Conservation (phyloP, 2,329 filamentous ascomycete genomes). For the Alternaria novae-zelandiae region DNA sequence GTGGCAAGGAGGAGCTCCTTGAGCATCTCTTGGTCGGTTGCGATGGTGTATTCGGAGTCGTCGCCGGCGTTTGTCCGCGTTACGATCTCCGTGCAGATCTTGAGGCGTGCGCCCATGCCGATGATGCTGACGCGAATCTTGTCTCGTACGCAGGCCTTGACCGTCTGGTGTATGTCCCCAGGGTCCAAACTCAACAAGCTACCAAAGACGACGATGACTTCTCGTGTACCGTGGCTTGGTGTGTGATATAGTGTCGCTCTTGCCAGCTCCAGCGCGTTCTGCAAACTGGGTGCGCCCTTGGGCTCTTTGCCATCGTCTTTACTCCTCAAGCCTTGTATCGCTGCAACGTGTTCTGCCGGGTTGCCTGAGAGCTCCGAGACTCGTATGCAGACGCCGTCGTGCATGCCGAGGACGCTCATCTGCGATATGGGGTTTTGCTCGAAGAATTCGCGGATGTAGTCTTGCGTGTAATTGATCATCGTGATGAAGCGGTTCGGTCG, state of each 20-base stretch:
- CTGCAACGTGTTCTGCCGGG: constrained; percentile 83
- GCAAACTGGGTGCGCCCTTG: constrained; percentile 65
- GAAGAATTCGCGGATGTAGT: constrained; percentile 93
- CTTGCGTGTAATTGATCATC: constrained; percentile 79
- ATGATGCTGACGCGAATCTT: constrained; percentile 88
- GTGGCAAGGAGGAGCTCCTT: constrained; percentile 85
- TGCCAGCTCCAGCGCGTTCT: constrained; percentile 96
- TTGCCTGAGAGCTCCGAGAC: constrained; percentile 93
- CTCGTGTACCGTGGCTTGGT: constrained; percentile 89
- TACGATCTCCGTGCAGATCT: constrained; percentile 90
- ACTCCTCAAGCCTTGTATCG: constrained; percentile 69
- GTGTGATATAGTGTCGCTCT: constrained; percentile 91
- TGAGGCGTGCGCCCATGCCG: constrained; percentile 87
- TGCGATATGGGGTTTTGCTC: constrained; percentile 99
- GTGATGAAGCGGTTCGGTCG: constrained; percentile 86
- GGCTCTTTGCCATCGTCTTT: constrained; percentile 67
- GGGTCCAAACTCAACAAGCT: constrained; percentile 90
- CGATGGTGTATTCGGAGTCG: constrained; percentile 77
- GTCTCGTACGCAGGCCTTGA: constrained; percentile 77
- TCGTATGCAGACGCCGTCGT: constrained; percentile 84
- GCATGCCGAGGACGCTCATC: constrained; percentile 89
- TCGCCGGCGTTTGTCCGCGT: constrained; percentile 85
- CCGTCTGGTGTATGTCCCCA: constrained; percentile 92
- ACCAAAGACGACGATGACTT: constrained; percentile 90
- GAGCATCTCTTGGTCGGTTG: constrained; percentile 85